phyloP scores from a whole-genome alignment of 805 yeast genomes.

The Teunomyces barrocoloradensis region DNA sequence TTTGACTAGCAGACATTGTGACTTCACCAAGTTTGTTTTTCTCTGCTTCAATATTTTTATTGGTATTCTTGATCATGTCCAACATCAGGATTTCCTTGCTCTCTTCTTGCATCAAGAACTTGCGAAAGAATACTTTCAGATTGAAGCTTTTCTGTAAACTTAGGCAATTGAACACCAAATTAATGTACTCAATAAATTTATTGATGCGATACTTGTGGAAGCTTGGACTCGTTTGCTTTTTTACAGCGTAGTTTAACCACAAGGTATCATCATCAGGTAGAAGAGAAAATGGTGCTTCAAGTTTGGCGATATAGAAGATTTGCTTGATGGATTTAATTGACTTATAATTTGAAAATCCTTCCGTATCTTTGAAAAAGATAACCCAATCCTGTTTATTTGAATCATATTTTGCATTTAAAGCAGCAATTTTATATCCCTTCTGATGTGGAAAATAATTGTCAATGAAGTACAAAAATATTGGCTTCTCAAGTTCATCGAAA shows the following conservation, averaged over 20 bases:
- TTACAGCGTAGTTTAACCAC: conserved; percentile 25
- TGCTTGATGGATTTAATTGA: conserved; percentile 20
- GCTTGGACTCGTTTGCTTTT: conserved; percentile 18
- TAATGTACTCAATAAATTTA: conserved; percentile 46
- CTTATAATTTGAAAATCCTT: conserved; percentile 13
- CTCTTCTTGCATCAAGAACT: conserved; percentile 14
- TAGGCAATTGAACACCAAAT: conserved; percentile 40
- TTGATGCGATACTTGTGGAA: conserved; percentile 48
- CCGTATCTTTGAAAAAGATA: conserved; percentile 18
- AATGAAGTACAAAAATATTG: conserved; percentile 20
- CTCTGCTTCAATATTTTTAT: conserved; percentile 13
- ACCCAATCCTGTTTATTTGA: conserved; percentile 31
- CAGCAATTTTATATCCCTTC: conserved; percentile 16
- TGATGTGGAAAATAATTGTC: conserved; percentile 18
- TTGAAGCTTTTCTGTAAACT: conserved; percentile 27
- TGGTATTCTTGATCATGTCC: conserved; percentile 28
- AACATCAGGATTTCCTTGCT: conserved; percentile 27
- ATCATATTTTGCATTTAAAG: conserved; percentile 37
- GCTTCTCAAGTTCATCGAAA: conserved; percentile 23
- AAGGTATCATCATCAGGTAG: conserved; percentile 17
- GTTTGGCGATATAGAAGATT: conserved; percentile 21
- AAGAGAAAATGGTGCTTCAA: conserved; percentile 34
- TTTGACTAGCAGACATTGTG: conserved; percentile 18
- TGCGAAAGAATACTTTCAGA: conserved; percentile 6
- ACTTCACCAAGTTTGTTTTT: conserved; percentile 21